phyloP scores from a whole-genome alignment of 2,329 filamentous ascomycete species.

The Hypomyces perniciosus region DNA sequence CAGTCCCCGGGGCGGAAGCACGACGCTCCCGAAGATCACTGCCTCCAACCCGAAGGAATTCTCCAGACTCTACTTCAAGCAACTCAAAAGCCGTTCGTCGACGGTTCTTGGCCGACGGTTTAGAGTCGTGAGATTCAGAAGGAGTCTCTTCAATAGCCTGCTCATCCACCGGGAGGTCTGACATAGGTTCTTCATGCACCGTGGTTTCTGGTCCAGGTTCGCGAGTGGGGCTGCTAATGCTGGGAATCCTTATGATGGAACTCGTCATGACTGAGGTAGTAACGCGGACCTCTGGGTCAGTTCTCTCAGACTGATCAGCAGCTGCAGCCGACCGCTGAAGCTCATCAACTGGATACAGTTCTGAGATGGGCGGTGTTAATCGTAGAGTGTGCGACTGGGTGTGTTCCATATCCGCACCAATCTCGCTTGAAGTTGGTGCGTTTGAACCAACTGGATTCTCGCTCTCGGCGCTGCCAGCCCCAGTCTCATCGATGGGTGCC shows the following conservation, averaged over 20 bases:
- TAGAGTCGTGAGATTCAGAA: too few relatives aligned
- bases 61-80: too few relatives aligned
- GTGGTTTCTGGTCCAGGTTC: not conserved
- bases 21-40: too few relatives aligned
- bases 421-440: not conserved
- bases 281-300: too few relatives aligned
- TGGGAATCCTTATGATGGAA: too few relatives aligned
- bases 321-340: not conserved
- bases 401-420: not conserved
- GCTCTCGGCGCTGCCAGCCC: not conserved
- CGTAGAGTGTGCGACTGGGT: constrained; percentile 5
- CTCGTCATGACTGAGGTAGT: too few relatives aligned
- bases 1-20: too few relatives aligned
- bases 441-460: not conserved
- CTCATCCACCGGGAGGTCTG: not conserved
- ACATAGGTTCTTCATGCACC: constrained; percentile 2
- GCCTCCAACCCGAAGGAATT: too few relatives aligned
- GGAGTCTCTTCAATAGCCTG: too few relatives aligned
- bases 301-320: not conserved
- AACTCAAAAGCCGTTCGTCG: too few relatives aligned
- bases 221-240: not conserved
- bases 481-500: too few relatives aligned
- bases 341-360: not conserved
- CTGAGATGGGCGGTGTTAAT: not conserved
- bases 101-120: too few relatives aligned